Evolutionary conservation across 2,329 filamentous ascomycete genomes (phyloP), one percentile per base, ranked within the genome.

Genomic region (Alternaria ventricosa): DNA sequence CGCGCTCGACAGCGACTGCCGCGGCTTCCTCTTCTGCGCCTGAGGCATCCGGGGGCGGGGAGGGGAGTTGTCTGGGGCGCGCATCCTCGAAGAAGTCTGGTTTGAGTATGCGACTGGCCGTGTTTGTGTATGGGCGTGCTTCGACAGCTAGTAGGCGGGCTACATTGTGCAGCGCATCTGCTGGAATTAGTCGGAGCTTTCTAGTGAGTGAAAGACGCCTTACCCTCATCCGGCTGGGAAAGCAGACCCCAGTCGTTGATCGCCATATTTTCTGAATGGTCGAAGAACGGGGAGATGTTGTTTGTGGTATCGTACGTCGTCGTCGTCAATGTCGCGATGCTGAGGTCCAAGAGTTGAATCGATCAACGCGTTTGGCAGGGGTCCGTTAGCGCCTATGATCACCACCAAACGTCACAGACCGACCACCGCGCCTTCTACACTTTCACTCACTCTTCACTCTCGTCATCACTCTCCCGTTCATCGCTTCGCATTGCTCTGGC

Each of bases 101-200:
- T 22, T 87, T 86, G 6, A 92, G 85, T 9, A 98, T 87, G 30
- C 92, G 90, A 81, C 94, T 94, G 22, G 92, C 92, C 63, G 97
- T 89, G 64, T 94, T 91, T 79, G 93, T 93, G 84, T 97, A 97
- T 1, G 94, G 93, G 62, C 94, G 94, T 77, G 97, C 93, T 84
- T 98, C 95, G 65, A 97, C 91, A 67, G 92, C 92, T 41, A 97
- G 87, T 5, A 97, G 90, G 45, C 95, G 92, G 28, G 87, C 87
- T 49, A 79, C 72, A 75, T 94, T 95, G 84, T 97, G 95, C 41
- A 97, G 89, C 67, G 93, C 90, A 79, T 93, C 90, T 89, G 72
- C 11, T 18, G 8, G 27, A 15, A 65, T 78, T 36, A 73, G 66
- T 55, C 36, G 47, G 23, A 64, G 60, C 22, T 45, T 25, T 11